Base-by-base conservation (phyloP, 2,329 filamentous ascomycete species). In the Teratosphaeria gauchensis region DNA sequence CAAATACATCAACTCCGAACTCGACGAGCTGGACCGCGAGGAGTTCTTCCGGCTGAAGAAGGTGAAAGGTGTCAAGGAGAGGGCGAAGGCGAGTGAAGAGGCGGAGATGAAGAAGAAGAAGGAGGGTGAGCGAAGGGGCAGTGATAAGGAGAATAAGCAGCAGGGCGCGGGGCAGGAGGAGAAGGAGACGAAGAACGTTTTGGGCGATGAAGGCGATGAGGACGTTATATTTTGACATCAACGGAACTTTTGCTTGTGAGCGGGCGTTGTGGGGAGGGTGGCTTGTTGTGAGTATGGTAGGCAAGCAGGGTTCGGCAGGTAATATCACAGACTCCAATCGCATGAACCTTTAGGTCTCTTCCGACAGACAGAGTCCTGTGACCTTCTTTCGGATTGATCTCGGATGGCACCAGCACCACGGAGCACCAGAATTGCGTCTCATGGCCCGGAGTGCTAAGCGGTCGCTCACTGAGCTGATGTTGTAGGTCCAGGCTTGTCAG, bases 31-130 rank as follows among this genome's bases (percentile, higher is more conserved):
- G 55, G 95, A 97, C 76, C 85, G 94, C 79, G 94, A 97, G 74
- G 94, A 99, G 73, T 99, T 99, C 74, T 99, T 96, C 77, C 83
- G 94, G 65, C 77, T 99, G 71, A 99, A 99, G 78, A 99, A 99
- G 80, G 82, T 94, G 72, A 88, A 88, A 70, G 84, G 84, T 31
- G 89, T 86, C 73, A 87, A 85, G 71, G 82, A 84, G 64, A 72
- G 78, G 60, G 77, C 77, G 38, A 75, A 74, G 48, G 75, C 76
- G 7, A 75, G 71, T 32, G 70, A 73, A 56, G 71, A 73, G 54
- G 66, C 62, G 24, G 65, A 69, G 56, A 28, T 28, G 24, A 62
- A 66, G 30, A 64, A 66, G 30, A 64, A 58, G 58, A 64, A 59
- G 54, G 60, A 16, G 16, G 42, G n/a, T 19, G 42, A 48, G 42